A percentile compares a stretch with the other conserved stretches of the same genome.
phyloP scores from a whole-genome alignment of 2,329 filamentous ascomycete genomes.

The Colletotrichum sidae region DNA sequence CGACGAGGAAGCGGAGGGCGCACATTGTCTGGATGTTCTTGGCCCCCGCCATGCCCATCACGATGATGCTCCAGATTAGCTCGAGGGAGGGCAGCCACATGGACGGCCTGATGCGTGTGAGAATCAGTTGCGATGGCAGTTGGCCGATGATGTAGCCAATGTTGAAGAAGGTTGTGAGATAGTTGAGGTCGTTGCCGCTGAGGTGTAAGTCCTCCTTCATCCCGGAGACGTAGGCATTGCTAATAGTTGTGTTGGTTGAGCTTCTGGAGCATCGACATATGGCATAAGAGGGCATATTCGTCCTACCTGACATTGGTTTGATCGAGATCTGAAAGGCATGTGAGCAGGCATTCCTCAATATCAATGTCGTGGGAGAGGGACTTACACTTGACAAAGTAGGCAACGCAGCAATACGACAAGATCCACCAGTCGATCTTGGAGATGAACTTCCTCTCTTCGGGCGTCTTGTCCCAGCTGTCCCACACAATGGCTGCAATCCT shows the following conservation, averaged over 20 bases:
- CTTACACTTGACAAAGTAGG: slow-evolving; percentile 52
- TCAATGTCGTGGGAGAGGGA: neutral
- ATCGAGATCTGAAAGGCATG: slow-evolving; percentile 42
- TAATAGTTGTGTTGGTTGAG: slow-evolving; percentile 37
- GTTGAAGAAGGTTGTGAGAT: slow-evolving; percentile 65
- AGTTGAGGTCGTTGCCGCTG: slow-evolving; percentile 66
- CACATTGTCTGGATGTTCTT: slow-evolving; percentile 51
- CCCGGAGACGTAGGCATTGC: slow-evolving; percentile 55
- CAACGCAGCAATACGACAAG: slow-evolving; percentile 49
- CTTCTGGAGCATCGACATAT: neutral
- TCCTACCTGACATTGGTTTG: slow-evolving; percentile 43
- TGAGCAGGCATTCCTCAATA: neutral
- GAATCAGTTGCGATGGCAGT: slow-evolving; percentile 52
- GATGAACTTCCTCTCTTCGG: slow-evolving; percentile 47
- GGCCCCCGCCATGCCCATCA: slow-evolving; percentile 52
- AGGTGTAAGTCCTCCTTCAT: slow-evolving; percentile 65
- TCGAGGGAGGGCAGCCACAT: slow-evolving; percentile 53
- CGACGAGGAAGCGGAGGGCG: slow-evolving; percentile 57
- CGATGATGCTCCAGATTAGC: slow-evolving; percentile 47
- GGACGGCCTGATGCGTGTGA: slow-evolving; percentile 53
- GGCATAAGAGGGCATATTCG: neutral
- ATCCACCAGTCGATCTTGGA: slow-evolving; percentile 50
- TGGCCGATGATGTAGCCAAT: slow-evolving; percentile 68
- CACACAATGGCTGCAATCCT: slow-evolving; percentile 43
- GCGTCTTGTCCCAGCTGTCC: slow-evolving; percentile 49